Evolutionary conservation across 2,329 filamentous ascomycete species (phyloP).

Genomic region (Colletotrichum salicis): DNA sequence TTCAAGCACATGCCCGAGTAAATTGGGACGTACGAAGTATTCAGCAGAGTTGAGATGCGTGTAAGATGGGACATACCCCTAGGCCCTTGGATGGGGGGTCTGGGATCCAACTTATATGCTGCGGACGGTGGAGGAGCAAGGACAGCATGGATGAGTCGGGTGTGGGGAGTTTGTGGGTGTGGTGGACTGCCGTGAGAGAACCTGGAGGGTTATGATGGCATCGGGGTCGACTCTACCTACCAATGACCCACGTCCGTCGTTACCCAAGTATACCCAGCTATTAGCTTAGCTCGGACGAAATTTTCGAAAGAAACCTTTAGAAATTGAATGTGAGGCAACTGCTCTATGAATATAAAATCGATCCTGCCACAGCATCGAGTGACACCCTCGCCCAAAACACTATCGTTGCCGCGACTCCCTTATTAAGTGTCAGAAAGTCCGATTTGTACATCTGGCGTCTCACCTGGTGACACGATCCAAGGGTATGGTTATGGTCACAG

Average conservation of each 20-base stretch:
- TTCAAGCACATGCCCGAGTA: slow-evolving; percentile 73
- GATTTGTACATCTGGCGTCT: too few relatives aligned
- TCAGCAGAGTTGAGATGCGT: not conserved
- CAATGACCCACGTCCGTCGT: slow-evolving; percentile 11
- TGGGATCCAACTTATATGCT: slow-evolving; percentile 11
- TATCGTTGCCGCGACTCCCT: not conserved
- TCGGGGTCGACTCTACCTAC: not conserved
- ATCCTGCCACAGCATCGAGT: not conserved
- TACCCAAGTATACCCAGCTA: not conserved
- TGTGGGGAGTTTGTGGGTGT: slow-evolving; percentile 11
- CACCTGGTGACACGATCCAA: too few relatives aligned
- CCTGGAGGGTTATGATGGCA: slow-evolving; percentile 32
- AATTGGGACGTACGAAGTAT: slow-evolving; percentile 11
- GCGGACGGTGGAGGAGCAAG: not conserved
- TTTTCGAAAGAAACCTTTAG: not conserved
- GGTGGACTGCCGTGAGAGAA: slow-evolving; percentile 32
- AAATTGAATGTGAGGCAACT: not conserved
- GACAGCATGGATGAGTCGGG: slow-evolving; percentile 1
- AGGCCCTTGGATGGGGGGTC: not conserved
- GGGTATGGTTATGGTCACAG: not conserved
- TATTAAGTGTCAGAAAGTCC: not conserved
- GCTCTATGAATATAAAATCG: not conserved
- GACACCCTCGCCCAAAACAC: not conserved
- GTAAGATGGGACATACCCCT: not conserved
- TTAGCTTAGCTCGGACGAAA: not conserved